Evolutionary conservation across 2,329 filamentous ascomycete genomes (phyloP), one percentile per base, ranked within the genome.

Genomic region (Geosmithia morbida): DNA sequence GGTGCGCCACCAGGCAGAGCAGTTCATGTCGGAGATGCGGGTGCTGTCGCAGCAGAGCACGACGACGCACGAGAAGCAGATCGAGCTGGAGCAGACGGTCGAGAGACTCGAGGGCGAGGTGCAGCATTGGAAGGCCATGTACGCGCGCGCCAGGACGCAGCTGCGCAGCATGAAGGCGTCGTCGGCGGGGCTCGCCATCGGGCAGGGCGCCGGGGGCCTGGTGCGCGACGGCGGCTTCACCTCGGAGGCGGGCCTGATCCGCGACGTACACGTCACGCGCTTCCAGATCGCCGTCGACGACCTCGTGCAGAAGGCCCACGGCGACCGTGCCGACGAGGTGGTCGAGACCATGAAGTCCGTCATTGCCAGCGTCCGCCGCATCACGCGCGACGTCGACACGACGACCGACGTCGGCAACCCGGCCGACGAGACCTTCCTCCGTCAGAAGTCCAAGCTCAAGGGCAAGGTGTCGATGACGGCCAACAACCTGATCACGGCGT

Each of bases 221-320:
- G 65, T 81, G 41, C 76, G 77, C 46, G 80, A 86, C 46, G 76
- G 75, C 57, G 78, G 74, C 22, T 82, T 92, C 53, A 74, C 77
- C 19, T 75, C 83, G 39, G 76, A 82, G 13, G 76, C 81, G 50
- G 92, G 92, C 6, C 63, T 92, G 19, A 80, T 98, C 55, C 89
- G 86, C 65, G 92, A 96, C 63, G 77, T 96, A 13, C 85, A 96
- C 60, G 80, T 98, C 53, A 96, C 90, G 46, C 89, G 87, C 58
- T 97, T 95, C 68, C 92, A 98, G 63, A 83, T 97, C 50, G 79
- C 88, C 19, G 85, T 98, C 51, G 90, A 98, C 59, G 90, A 97
- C 57, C 73, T 97, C 40, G 72, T 98, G 37, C 83, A 83, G 52
- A 77, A 74, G 41, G 87, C 88, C 17, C 81, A 89, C 45, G 73